Conservation (phyloP, 148 eudicot genomes). For the Oxyria digyna region DNA sequence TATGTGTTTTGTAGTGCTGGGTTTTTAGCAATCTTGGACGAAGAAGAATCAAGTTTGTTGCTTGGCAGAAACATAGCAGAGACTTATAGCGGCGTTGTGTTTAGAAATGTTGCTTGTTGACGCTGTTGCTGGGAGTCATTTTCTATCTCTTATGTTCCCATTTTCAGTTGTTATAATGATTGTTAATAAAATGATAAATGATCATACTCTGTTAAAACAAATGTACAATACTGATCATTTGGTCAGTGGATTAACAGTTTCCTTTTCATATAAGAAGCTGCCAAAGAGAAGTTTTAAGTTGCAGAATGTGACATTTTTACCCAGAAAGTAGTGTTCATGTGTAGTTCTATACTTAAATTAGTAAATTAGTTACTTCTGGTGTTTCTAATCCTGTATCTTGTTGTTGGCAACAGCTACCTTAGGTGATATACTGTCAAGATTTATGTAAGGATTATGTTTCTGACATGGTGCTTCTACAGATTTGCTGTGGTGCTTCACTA, state of each 20-base stretch:
- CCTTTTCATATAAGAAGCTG: neutral
- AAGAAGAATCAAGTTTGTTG: neutral
- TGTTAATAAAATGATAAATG: conserved; percentile 1
- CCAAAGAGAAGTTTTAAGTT: neutral
- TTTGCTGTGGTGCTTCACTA: neutral
- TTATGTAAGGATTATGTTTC: neutral
- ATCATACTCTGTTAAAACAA: neutral
- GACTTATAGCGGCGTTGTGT: neutral
- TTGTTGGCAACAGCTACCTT: no score
- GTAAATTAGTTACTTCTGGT: neutral
- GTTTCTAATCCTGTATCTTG: neutral
- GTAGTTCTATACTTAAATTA: neutral
- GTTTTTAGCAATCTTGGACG: neutral
- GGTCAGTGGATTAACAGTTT: neutral
- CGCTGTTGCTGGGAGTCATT: neutral
- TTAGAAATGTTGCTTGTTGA: neutral
- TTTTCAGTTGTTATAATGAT: neutral
- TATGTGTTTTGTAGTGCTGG: neutral
- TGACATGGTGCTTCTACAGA: neutral
- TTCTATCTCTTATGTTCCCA: neutral
- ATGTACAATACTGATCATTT: neutral
- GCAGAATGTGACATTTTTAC: neutral
- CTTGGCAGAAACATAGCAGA: neutral
- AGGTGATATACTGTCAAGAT: neutral
- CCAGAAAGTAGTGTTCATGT: neutral